Evolutionary conservation across 164 flowering plant genomes (phyloP).

Genomic region (grape (Vitis vinifera)): ASM3070453v1 NC_081806.1:8209001-8209500

Average conservation of each 20-base stretch:
- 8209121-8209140: constrained; percentile 70
- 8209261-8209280: constrained; percentile 71
- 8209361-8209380: background rate
- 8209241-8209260: constrained; percentile 82
- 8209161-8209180: constrained; percentile 58
- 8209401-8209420: constrained; percentile 64
- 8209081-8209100: constrained; percentile 76
- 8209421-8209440: constrained; percentile 96
- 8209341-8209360: background rate
- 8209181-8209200: constrained; percentile 73
- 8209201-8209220: constrained; percentile 89
- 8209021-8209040: constrained; percentile 83
- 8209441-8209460: constrained; percentile 95
- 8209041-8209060: constrained; percentile 74
- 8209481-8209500: constrained; percentile 54
- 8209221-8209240: constrained; percentile 75
- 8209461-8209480: constrained; percentile 90
- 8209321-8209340: constrained; percentile 56
- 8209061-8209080: constrained; percentile 77
- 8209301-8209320: constrained; percentile 56
- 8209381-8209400: background rate
- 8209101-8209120: constrained; percentile 65
- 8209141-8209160: constrained; percentile 78
- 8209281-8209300: constrained; percentile 83
- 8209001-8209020: constrained; percentile 80